A percentile compares a stretch with the other conserved stretches of the same genome.
phyloP scores from a whole-genome alignment of 129 eudicot species.

The Escallonia rubra region DNA sequence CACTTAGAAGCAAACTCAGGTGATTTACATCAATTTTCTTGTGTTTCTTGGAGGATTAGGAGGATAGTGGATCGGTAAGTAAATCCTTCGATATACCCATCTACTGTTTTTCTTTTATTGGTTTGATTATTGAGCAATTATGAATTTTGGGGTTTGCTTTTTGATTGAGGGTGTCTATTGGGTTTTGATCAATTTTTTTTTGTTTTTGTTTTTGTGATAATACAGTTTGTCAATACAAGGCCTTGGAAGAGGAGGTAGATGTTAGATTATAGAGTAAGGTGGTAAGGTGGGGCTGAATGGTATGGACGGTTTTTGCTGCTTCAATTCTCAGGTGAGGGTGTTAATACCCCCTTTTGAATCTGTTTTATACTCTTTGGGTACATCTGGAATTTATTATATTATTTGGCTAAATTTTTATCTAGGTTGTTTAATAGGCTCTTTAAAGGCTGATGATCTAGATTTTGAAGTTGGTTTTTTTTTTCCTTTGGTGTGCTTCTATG shows the following conservation, averaged over 20 bases:
- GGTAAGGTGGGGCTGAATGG: slow-evolving; percentile 32
- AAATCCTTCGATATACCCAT: slow-evolving; percentile 18
- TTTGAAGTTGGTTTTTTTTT: neutral
- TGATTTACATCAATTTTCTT: neutral
- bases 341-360: neutral
- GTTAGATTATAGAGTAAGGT: slow-evolving; percentile 37
- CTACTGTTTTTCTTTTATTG: slow-evolving; percentile 15
- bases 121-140: slow-evolving; percentile 15
- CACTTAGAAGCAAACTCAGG: slow-evolving; percentile 11
- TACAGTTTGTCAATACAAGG: slow-evolving; percentile 34
- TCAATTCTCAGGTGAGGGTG: slow-evolving; percentile 51
- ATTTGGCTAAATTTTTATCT: too few species aligned
- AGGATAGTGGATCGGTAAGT: slow-evolving; percentile 39
- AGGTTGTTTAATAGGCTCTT: neutral
- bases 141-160: slow-evolving; percentile 28
- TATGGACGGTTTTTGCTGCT: slow-evolving; percentile 72
- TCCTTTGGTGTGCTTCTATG: neutral
- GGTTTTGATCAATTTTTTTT: slow-evolving; percentile 17
- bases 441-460: slow-evolving; percentile 7
- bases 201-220: slow-evolving; percentile 5
- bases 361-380: neutral
- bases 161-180: slow-evolving; percentile 21
- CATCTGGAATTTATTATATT: neutral
- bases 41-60: slow-evolving; percentile 24
- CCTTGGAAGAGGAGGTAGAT: slow-evolving; percentile 34